Conservation (phyloP, 1,284 basidiomycete species). For the Ceratobasidium papillatum region DNA sequence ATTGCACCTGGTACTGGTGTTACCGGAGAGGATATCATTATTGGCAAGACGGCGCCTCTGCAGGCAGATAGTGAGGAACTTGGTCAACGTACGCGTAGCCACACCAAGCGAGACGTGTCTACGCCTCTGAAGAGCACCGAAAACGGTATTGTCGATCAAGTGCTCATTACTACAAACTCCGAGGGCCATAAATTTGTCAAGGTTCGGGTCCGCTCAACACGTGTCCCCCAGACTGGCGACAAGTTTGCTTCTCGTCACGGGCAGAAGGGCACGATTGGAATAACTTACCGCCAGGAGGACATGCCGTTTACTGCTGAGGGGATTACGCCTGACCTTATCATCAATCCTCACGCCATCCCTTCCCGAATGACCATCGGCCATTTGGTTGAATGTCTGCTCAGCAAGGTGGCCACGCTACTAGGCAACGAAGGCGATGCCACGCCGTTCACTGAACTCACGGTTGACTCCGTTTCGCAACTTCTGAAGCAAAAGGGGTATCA, state of each 20-base stretch:
- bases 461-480: slow-evolving; percentile 90
- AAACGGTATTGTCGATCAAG: slow-evolving; percentile 97
- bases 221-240: slow-evolving; percentile 97
- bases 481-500: slow-evolving; percentile 90
- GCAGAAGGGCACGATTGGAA: slow-evolving; percentile 99
- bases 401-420: slow-evolving; percentile 95
- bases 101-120: slow-evolving; percentile 93
- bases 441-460: slow-evolving; percentile 97
- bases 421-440: slow-evolving; percentile 98
- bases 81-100: slow-evolving; percentile 90
- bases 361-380: slow-evolving; percentile 99
- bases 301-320: slow-evolving; percentile 99
- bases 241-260: slow-evolving; percentile 99
- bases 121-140: slow-evolving; percentile 98
- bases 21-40: slow-evolving; percentile 97
- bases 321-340: slow-evolving; percentile 95
- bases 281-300: slow-evolving; percentile 99
- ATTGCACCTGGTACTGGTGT: slow-evolving; percentile 97
- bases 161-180: slow-evolving; percentile 94
- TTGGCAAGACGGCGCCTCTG: slow-evolving; percentile 98
- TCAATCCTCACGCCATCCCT: slow-evolving; percentile 99
- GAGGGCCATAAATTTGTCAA: slow-evolving; percentile 99
- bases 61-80: slow-evolving; percentile 97
- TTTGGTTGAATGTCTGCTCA: slow-evolving; percentile 97
- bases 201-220: slow-evolving; percentile 93